Conservation (phyloP, 148 eudicot genomes). For the Cornus suecica region DNA sequence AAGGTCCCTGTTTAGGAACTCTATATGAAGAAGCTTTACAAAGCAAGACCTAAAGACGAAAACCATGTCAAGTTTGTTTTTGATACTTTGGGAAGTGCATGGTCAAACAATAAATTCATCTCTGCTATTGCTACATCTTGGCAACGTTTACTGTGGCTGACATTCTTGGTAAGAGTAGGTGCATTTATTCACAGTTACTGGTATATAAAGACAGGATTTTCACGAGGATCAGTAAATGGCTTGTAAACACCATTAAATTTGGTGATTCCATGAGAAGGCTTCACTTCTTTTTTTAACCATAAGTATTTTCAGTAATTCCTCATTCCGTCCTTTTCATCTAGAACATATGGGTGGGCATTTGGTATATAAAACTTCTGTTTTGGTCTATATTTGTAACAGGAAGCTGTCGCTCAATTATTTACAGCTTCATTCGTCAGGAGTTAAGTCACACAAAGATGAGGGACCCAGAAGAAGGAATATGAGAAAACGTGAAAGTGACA, state of each 20-base stretch:
- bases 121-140: not conserved
- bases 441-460: slow-evolving; percentile 50
- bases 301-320: not conserved
- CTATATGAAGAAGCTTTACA: not conserved
- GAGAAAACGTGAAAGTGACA: slow-evolving; percentile 51
- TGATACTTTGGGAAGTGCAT: not conserved
- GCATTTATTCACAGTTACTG: not conserved
- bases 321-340: not conserved
- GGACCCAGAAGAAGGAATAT: slow-evolving; percentile 61
- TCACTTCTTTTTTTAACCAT: not conserved
- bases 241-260: too few species aligned
- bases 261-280: not conserved
- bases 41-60: not conserved
- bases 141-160: not conserved
- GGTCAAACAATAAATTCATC: not conserved
- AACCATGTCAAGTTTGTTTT: not conserved
- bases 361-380: slow-evolving; percentile 14
- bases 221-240: not conserved
- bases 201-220: not conserved
- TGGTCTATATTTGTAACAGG: slow-evolving; percentile 43
- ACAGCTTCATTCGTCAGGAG: slow-evolving; percentile 55
- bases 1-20: not conserved
- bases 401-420: slow-evolving; percentile 67
- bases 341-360: not conserved
- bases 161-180: not conserved